These are phyloP conservation scores for Cavenderia fasciculata DNA, from an alignment of 78 protist species.

Conservation along the genomic window DNA sequence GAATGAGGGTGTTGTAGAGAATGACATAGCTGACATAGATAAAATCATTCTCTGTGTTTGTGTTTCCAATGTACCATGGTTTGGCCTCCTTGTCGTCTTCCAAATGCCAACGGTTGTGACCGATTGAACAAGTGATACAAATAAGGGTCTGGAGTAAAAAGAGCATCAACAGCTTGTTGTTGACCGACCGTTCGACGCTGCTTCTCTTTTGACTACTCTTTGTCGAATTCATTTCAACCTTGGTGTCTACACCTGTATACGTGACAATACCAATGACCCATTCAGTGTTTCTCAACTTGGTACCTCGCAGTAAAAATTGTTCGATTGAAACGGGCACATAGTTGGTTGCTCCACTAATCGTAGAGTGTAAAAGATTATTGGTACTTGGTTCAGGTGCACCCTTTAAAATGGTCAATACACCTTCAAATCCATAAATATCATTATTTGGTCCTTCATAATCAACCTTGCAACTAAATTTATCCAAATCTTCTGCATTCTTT, in stretches of 20 bases:
- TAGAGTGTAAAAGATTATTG: no score
- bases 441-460: slow-evolving; percentile 78
- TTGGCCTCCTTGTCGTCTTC: slow-evolving; percentile 10
- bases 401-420: slow-evolving; percentile 52
- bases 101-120: slow-evolving; percentile 66
- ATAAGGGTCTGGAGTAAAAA: slow-evolving; percentile 52
- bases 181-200: slow-evolving; percentile 45
- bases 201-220: slow-evolving; percentile 68
- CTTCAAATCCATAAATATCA: slow-evolving; percentile 61
- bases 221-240: slow-evolving; percentile 49
- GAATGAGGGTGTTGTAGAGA: slow-evolving; percentile 91
- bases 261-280: slow-evolving; percentile 88
- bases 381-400: no score
- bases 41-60: not conserved
- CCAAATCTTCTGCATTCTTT: slow-evolving; percentile 37
- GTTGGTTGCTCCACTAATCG: not conserved
- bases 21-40: slow-evolving; percentile 90
- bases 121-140: slow-evolving; percentile 66
- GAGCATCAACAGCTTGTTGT: slow-evolving; percentile 38
- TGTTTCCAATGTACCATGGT: slow-evolving; percentile 31
- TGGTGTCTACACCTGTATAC: slow-evolving; percentile 94
- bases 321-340: slow-evolving; percentile 54
- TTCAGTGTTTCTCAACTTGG: slow-evolving; percentile 89
- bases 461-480: slow-evolving; percentile 35
- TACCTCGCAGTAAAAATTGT: slow-evolving; percentile 39